A percentile compares a stretch with the other conserved stretches of the same genome.
Conservation (phyloP, 2,329 filamentous ascomycete genomes). For the Anthostomella pinea region DNA sequence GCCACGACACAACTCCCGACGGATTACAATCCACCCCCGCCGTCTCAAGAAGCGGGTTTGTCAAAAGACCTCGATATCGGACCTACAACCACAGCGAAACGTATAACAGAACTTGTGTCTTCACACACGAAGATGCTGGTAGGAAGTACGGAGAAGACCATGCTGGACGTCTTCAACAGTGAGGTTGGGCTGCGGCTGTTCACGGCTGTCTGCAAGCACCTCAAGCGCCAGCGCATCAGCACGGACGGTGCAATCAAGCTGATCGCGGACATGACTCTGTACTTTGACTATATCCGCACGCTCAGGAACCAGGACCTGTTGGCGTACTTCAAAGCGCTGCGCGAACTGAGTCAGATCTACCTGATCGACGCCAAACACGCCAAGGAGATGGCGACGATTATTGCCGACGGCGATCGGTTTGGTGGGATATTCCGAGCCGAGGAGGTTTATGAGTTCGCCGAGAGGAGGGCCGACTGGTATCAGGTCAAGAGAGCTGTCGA, state of each 20-base stretch:
- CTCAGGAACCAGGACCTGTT: slow-evolving; percentile 81
- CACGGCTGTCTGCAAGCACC: slow-evolving; percentile 88
- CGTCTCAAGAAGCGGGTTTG: slow-evolving; percentile 33
- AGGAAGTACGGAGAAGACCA: slow-evolving; percentile 94
- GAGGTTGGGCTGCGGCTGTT: slow-evolving; percentile 94
- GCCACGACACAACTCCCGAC: slow-evolving; percentile 81
- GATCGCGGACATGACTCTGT: slow-evolving; percentile 95
- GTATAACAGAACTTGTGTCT: slow-evolving; percentile 80
- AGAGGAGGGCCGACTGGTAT: slow-evolving; percentile 93
- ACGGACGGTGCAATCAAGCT: slow-evolving; percentile 86
- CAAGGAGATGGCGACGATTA: slow-evolving; percentile 92
- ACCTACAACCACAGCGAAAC: slow-evolving; percentile 73
- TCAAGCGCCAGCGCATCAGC: slow-evolving; percentile 92
- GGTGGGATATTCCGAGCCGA: slow-evolving; percentile 90
- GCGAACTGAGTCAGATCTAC: slow-evolving; percentile 93
- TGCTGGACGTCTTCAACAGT: slow-evolving; percentile 97
- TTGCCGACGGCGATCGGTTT: slow-evolving; percentile 88
- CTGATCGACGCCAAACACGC: slow-evolving; percentile 83
- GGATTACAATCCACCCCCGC: slow-evolving; percentile 77
- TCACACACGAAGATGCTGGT: slow-evolving; percentile 90
- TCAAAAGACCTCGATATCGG: slow-evolving; percentile 44
- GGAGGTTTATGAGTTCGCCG: slow-evolving; percentile 96
- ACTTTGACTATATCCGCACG: slow-evolving; percentile 78
- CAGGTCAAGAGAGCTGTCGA: slow-evolving; percentile 84
- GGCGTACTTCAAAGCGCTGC: slow-evolving; percentile 85